Conservation (phyloP, 495 filamentous ascomycete species). For the Hypomontagnella monticulosa region DNA sequence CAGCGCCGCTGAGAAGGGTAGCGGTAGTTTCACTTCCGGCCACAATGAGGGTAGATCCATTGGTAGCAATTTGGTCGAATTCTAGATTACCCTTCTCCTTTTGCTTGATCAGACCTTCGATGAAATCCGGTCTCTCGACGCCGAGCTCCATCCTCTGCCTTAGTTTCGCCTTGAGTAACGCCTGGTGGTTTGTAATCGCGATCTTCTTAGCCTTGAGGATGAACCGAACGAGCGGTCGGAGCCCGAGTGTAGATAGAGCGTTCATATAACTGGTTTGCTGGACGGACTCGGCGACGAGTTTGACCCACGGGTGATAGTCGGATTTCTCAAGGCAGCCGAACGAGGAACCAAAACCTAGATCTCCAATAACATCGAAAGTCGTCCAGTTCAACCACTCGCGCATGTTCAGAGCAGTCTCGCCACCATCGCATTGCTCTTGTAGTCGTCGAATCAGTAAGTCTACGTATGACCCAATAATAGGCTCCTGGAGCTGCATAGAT, state of each 20-base stretch:
- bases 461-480: conserved; percentile 45
- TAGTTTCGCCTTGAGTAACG: conserved; percentile 45
- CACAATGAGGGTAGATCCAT: conserved; percentile 45
- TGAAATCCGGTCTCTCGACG: conserved; percentile 49
- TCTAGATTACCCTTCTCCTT: conserved; percentile 46
- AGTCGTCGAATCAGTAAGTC: conserved; percentile 53
- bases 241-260: conserved; percentile 30
- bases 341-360: conserved; percentile 61
- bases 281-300: conserved; percentile 48
- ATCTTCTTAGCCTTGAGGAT: conserved; percentile 7
- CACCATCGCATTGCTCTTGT: conserved; percentile 37
- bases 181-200: conserved; percentile 40
- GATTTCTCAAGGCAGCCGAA: conserved; percentile 58
- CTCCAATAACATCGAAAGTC: conserved; percentile 64
- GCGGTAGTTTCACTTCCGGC: conserved; percentile 65
- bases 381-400: conserved; percentile 59
- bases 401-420: conserved; percentile 46
- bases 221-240: conserved; percentile 17
- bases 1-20: conserved; percentile 54
- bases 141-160: conserved; percentile 44
- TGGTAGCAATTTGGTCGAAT: conserved; percentile 29
- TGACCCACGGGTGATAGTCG: conserved; percentile 58
- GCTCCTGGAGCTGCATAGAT: conserved; percentile 49
- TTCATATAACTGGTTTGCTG: conserved; percentile 40
- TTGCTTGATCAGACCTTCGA: conserved; percentile 52